Percentiles rank a stretch among this genome's conserved stretches.
Evolutionary conservation across 78 protist genomes (phyloP).

Genomic region (Salpingoeca rosetta): DNA sequence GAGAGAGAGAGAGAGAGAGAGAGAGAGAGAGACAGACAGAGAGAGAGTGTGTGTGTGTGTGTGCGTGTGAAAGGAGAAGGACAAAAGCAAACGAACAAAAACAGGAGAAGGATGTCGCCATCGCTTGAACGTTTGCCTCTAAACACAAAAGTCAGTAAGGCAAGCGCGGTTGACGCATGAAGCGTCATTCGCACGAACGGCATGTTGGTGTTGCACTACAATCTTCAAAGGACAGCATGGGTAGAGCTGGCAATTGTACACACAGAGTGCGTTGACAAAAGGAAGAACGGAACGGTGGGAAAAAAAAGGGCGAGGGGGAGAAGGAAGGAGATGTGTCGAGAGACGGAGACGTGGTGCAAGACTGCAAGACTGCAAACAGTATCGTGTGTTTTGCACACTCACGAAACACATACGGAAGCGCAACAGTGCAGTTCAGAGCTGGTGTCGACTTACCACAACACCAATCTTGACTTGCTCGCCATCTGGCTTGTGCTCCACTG

Average conservation of each 20-base stretch:
- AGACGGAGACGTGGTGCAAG: background rate
- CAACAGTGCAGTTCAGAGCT: background rate
- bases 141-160: background rate
- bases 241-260: background rate
- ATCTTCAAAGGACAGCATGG: background rate
- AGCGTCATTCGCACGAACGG: background rate
- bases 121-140: background rate
- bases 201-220: background rate
- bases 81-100: background rate
- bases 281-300: background rate
- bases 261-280: background rate
- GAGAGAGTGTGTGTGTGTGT: too few species aligned
- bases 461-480: background rate
- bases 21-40: too few species aligned
- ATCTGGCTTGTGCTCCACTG: background rate
- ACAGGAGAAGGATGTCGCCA: background rate
- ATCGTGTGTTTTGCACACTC: background rate
- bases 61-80: background rate
- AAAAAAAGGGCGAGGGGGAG: background rate
- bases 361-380: background rate
- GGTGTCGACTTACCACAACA: background rate
- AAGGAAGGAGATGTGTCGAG: background rate
- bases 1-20: too few species aligned
- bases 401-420: background rate
- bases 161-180: background rate